Conservation (phyloP, 2,329 filamentous ascomycete species). For the Pseudogymnoascus verrucosus region DNA sequence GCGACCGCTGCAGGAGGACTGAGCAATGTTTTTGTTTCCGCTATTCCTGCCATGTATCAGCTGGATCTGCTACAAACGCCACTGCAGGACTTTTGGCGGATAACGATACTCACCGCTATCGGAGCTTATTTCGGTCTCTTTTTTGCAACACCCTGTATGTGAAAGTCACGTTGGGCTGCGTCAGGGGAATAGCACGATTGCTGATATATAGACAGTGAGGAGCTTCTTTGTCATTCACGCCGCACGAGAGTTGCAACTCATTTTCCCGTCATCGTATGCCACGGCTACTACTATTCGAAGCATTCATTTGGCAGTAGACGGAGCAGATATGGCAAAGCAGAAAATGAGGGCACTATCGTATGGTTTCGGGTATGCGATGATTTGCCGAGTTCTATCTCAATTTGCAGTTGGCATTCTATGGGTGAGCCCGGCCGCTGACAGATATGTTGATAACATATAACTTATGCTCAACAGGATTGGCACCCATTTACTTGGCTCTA, state of each 20-base stretch:
- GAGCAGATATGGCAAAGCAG: slow-evolving; percentile 35
- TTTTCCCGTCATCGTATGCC: slow-evolving; percentile 37
- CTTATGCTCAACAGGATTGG: neutral
- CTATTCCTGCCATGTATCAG: slow-evolving; percentile 37
- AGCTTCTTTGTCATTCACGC: slow-evolving; percentile 37
- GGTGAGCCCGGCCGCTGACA: slow-evolving; percentile 19
- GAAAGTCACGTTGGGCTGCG: neutral
- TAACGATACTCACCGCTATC: slow-evolving; percentile 14
- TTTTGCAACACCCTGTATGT: slow-evolving; percentile 14
- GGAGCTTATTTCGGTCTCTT: slow-evolving; percentile 33
- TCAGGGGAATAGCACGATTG: neutral
- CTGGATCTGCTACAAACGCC: slow-evolving; percentile 28
- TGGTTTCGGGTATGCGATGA: slow-evolving; percentile 32
- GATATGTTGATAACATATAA: neutral
- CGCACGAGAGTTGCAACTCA: slow-evolving; percentile 31
- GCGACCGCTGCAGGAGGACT: slow-evolving; percentile 38
- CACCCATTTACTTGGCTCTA: slow-evolving; percentile 23
- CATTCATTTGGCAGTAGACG: slow-evolving; percentile 35
- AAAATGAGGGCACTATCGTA: slow-evolving; percentile 32
- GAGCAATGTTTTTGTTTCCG: slow-evolving; percentile 36
- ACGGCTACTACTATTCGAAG: slow-evolving; percentile 39
- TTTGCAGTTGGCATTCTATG: slow-evolving; percentile 37
- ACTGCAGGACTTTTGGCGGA: slow-evolving; percentile 13
- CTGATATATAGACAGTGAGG: slow-evolving; percentile 31
- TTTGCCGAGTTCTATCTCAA: slow-evolving; percentile 36